A percentile compares a stretch with the other conserved stretches of the same genome.
Evolutionary conservation across 208 protist genomes (phyloP).

Genomic region (Histomonas meleagridis): DNA sequence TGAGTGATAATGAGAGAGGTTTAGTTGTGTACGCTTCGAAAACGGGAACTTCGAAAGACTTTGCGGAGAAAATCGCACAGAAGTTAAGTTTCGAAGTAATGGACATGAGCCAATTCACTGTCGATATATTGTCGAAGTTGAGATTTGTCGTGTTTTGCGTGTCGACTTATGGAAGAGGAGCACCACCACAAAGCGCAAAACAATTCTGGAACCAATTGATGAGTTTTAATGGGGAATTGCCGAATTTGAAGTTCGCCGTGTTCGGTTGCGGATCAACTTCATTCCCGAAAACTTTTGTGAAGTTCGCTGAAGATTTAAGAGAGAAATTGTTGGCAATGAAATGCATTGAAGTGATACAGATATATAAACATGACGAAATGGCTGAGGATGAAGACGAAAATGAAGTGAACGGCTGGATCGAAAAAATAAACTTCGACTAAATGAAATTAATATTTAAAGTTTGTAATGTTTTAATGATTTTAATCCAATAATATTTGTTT

Average conservation of each 20-base stretch:
- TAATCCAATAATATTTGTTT: no score
- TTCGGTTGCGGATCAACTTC: neutral
- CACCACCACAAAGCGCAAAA: neutral
- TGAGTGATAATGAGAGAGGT: no score
- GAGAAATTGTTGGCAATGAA: neutral
- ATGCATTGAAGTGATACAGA: neutral
- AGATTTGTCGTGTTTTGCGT: neutral
- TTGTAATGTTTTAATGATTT: no score
- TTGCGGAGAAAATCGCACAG: neutral
- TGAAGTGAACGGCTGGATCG: neutral
- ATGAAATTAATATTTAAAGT: no score
- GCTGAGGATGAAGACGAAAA: neutral
- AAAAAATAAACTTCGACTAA: no score
- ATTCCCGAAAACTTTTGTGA: neutral
- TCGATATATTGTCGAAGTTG: neutral
- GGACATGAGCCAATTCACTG: neutral
- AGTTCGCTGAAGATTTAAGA: neutral
- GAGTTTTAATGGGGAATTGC: neutral
- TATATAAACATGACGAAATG: neutral
- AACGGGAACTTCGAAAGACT: neutral
- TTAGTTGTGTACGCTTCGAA: neutral
- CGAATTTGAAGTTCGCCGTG: neutral
- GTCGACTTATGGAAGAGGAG: slow-evolving; percentile 6
- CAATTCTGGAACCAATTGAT: neutral
- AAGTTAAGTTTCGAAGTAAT: neutral